Evolutionary conservation across 192 early-diverging fungal species (phyloP), one percentile per base, ranked within the genome.

Genomic region (Coemansia interrupta): DNA sequence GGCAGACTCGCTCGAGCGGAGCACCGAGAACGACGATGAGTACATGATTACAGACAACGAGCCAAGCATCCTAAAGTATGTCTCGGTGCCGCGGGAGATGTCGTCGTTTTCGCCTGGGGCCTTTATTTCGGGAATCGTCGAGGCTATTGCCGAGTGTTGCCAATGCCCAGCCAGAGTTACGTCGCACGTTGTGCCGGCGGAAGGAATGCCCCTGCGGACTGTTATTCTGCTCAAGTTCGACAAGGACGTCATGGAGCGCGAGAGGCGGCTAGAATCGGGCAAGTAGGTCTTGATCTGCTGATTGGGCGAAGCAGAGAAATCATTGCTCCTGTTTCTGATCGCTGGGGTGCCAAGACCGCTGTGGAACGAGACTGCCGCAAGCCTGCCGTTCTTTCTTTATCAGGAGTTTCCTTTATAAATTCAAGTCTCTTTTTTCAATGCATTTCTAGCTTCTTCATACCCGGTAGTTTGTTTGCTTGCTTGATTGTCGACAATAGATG

Each of bases 1-100:
- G 58, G 95, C 95, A 5, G 95, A 99, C 78, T 90, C 95, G 40
- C 73, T 99, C 53, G 96, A 97, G 61, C 95, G 93, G 58, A 89
- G 90, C 54, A 97, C 94, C 3, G 95, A 97, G 42, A 91, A 87
- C 64, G 95, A 99, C 26, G 95, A 98, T 61, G 95, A 99, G 85
- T 98, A 98, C 67, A 99, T 99, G 97, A 94, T 99, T 26, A 92
- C 89, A n/a, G 97, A 99, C 69, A 98, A 97, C 61, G 95, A 99
- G 44, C 95, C 95, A 2, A 57, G 87, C 4, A 79, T 97, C 41
- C 87, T 87, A 28, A 90, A 87, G 68, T 98, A 89, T 71, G 93
- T 99, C 39, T 93, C 93, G 7, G 87, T 95, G 7, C 97, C 97
- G 4, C 90, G 89, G 60, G 97, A 99, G 66, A 81, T 95, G 63